These are phyloP conservation scores for Fusarium sp. DNA, from an alignment of 2,329 filamentous ascomycete genomes.

Conservation along the genomic window DNA sequence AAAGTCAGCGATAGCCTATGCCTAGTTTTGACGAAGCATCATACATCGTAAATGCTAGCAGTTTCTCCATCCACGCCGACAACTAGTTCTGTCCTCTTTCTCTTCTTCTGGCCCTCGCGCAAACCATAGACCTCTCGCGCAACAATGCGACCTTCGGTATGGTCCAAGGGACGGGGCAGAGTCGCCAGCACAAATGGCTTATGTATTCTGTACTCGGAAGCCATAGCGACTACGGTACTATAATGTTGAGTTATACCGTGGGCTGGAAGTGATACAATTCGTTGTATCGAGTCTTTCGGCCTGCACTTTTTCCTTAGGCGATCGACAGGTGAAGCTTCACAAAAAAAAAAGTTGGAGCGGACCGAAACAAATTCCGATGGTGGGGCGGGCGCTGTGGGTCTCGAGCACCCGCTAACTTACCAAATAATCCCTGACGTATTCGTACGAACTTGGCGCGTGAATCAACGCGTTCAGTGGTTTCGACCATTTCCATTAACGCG, in stretches of 20 bases:
- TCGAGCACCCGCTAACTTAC: not conserved
- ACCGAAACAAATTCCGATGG: constrained; percentile 50
- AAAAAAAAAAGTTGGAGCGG: constrained; percentile 52
- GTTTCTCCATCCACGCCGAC: constrained; percentile 74
- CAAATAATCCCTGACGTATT: constrained; percentile 41
- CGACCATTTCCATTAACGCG: constrained; percentile 44
- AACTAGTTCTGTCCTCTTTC: constrained; percentile 71
- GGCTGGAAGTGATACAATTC: constrained; percentile 36
- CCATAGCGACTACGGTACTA: constrained; percentile 55
- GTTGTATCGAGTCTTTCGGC: constrained; percentile 25
- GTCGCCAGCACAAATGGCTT: constrained; percentile 72
- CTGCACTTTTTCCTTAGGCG: constrained; percentile 32
- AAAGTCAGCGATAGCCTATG: constrained; percentile 3
- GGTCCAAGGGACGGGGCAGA: constrained; percentile 68
- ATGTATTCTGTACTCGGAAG: constrained; percentile 70
- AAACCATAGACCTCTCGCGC: constrained; percentile 72
- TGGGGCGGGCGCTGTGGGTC: constrained; percentile 44
- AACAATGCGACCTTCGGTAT: constrained; percentile 61
- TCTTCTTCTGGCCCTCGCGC: constrained; percentile 67
- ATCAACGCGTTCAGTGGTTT: constrained; percentile 40
- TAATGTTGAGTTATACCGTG: constrained; percentile 7
- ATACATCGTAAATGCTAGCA: constrained; percentile 73
- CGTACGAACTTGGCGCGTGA: constrained; percentile 35
- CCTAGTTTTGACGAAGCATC: constrained; percentile 35
- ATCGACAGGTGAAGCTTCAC: constrained; percentile 43